phyloP scores from a whole-genome alignment of 805 yeast genomes.

The Saccharomycopsis sp. region DNA sequence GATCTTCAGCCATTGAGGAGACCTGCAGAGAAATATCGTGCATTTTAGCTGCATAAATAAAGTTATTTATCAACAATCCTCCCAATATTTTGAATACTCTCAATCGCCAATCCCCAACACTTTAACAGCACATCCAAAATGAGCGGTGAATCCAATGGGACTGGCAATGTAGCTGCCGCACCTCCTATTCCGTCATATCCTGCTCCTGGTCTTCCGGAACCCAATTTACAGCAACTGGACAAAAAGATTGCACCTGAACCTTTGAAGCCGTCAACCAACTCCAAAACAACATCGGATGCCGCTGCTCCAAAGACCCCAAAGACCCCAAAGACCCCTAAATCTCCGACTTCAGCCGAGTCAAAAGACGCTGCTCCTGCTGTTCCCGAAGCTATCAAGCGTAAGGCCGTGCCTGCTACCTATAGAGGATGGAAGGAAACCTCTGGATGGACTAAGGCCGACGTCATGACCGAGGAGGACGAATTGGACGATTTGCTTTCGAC shows the following conservation, averaged over 20 bases:
- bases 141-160: neutral
- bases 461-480: constrained; percentile 60
- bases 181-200: neutral
- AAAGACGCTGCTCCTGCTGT: constrained; percentile 19
- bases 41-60: too few relatives aligned
- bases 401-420: constrained; percentile 57
- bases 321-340: neutral
- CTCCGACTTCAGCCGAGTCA: neutral
- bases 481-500: constrained; percentile 60
- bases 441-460: constrained; percentile 70
- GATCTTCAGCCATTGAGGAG: too few relatives aligned
- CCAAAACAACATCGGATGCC: neutral
- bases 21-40: too few relatives aligned
- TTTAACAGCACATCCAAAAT: too few relatives aligned
- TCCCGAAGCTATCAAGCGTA: constrained; percentile 30
- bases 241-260: neutral
- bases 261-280: neutral
- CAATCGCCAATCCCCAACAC: too few relatives aligned
- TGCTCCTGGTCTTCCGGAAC: too few relatives aligned
- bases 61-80: too few relatives aligned
- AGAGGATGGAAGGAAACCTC: constrained; percentile 96
- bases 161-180: neutral
- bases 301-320: neutral
- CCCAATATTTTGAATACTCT: too few relatives aligned
- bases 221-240: neutral